These are phyloP conservation scores for Punica granatum DNA, from an alignment of 345 rosid genomes.

Conservation along the genomic window DNA sequence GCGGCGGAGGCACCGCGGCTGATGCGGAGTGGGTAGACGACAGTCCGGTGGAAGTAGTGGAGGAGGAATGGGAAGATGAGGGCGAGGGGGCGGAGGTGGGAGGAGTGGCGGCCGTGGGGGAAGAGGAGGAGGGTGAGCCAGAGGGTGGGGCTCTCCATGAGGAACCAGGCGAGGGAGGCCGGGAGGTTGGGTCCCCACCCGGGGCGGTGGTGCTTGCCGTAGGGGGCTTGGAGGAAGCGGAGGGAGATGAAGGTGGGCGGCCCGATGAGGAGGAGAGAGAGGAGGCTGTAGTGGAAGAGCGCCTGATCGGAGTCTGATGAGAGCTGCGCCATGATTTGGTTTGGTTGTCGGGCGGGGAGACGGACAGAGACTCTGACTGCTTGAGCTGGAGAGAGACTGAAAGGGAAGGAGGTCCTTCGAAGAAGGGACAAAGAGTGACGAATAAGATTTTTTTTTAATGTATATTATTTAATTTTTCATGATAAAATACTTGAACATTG, in stretches of 20 bases:
- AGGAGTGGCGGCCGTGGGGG: conserved; percentile 52
- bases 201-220: conserved; percentile 82
- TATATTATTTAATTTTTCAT: too few relatives aligned
- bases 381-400: too few relatives aligned
- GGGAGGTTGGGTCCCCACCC: conserved; percentile 90
- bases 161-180: conserved; percentile 77
- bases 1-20: conserved; percentile 13
- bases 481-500: too few relatives aligned
- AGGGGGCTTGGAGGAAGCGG: conserved; percentile 71
- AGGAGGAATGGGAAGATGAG: conserved; percentile 58
- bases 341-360: background rate
- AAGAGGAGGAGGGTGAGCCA: conserved; percentile 69
- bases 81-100: conserved; percentile 47
- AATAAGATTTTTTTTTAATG: too few relatives aligned
- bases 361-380: background rate
- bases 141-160: conserved; percentile 87
- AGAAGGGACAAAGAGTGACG: too few relatives aligned
- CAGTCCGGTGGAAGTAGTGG: conserved; percentile 77
- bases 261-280: conserved; percentile 45
- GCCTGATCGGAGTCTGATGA: conserved; percentile 29
- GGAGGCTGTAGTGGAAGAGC: conserved; percentile 44
- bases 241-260: conserved; percentile 64
- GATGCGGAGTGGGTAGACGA: conserved; percentile 75
- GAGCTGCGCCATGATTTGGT: background rate
- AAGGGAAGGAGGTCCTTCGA: too few relatives aligned